Percentiles rank a stretch among this genome's conserved stretches.
Evolutionary conservation across 176 grass and related monocot species (phyloP).

Genomic region (Musa acuminata): DNA sequence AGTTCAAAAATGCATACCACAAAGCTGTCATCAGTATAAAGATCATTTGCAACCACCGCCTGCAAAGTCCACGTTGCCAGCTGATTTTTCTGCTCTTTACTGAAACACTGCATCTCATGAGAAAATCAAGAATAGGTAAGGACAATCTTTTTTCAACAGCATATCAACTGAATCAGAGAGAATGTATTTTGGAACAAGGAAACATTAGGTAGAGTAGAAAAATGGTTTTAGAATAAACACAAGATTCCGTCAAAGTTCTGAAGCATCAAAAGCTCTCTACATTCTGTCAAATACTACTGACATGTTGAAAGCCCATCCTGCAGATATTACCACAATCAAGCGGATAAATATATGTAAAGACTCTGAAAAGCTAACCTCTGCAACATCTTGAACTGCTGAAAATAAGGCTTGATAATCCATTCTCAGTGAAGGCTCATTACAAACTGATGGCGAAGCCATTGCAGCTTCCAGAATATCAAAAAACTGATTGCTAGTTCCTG

Average conservation of each 20-base stretch:
- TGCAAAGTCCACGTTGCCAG: constrained; percentile 62
- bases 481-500: constrained; percentile 59
- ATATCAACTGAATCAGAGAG: not conserved
- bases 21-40: constrained; percentile 96
- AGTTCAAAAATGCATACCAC: constrained; percentile 54
- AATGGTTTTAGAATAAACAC: too few relatives aligned
- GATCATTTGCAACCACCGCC: constrained; percentile 88
- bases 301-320: not conserved
- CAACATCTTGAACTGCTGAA: constrained; percentile 38
- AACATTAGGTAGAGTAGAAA: not conserved
- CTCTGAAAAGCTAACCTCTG: constrained; percentile 49
- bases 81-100: constrained; percentile 63
- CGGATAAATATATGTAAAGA: constrained; percentile 1
- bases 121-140: constrained; percentile 15
- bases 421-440: constrained; percentile 49
- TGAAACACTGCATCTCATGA: constrained; percentile 49
- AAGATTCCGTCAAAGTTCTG: too few relatives aligned
- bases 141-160: not conserved
- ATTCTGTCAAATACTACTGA: not conserved
- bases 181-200: not conserved
- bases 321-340: not conserved
- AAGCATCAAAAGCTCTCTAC: too few relatives aligned
- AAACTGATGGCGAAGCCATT: constrained; percentile 57
- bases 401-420: constrained; percentile 63
- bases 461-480: constrained; percentile 66